Evolutionary conservation across 108 stramenopile species (phyloP).

Genomic region (Nitzschia sp.): DNA sequence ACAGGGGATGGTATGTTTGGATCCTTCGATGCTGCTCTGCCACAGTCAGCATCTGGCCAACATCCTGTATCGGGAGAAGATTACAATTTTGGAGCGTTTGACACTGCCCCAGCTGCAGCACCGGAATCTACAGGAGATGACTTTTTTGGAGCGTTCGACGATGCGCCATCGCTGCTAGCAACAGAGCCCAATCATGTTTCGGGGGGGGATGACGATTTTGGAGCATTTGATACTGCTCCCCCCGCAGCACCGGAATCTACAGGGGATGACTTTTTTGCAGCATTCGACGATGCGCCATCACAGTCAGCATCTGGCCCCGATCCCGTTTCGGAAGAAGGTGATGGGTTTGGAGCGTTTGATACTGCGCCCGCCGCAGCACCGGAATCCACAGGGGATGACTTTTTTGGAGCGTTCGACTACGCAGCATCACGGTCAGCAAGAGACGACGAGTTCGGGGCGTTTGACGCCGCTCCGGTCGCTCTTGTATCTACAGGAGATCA

Average conservation of each 20-base stretch:
- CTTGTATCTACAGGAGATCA: too few relatives aligned
- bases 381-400: conserved; percentile 15
- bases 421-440: conserved; percentile 1
- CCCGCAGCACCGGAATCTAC: background rate
- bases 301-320: background rate
- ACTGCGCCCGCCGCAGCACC: background rate
- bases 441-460: conserved; percentile 42
- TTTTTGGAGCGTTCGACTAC: background rate
- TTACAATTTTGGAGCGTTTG: background rate
- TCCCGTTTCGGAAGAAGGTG: background rate
- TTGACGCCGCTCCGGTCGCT: conserved; percentile 10
- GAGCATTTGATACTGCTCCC: background rate
- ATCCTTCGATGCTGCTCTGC: background rate
- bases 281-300: background rate
- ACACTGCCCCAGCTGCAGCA: background rate
- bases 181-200: background rate
- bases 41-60: too few relatives aligned
- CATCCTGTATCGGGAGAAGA: too few relatives aligned
- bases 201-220: background rate
- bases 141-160: background rate
- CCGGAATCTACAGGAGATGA: background rate
- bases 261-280: conserved; percentile 23
- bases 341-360: background rate
- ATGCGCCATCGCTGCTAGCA: background rate
- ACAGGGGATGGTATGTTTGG: background rate